Evolutionary conservation across 768 basidiomycete genomes (phyloP), one percentile per base, ranked within the genome.

Genomic region (Suillus discolor): DNA sequence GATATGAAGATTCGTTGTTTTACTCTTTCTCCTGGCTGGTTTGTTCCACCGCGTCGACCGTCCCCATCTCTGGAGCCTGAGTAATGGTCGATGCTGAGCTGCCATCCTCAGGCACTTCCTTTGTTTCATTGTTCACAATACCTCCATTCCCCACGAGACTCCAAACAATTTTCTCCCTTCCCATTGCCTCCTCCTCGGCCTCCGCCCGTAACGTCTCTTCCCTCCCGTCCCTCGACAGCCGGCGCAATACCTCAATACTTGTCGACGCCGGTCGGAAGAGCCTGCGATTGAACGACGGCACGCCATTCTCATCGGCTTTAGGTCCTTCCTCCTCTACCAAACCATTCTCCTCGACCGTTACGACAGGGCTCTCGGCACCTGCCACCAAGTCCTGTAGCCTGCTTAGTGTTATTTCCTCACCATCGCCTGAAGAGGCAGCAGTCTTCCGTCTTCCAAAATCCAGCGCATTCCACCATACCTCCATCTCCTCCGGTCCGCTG

Each of bases 161-260:
- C 73, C 75, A 79, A 25, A 85, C 82, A 66, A 85, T 74, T 72
- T 84, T 86, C 36, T 80, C 81, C 70, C 75, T 79, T 0, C 83
- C 85, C 54, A 72, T 77, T 38, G 83, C 78, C 66, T 75, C 69
- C 18, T 60, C 59, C 63, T 68, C 64, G 28, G 71, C 79, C 42
- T 73, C 73, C 62, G 80, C 65, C n/a, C 74, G 69, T 60, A 80
- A 71, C 4, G 80, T 80, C 54, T 85, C 78, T 55, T 74, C 67
- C 31, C 79, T 77, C 0, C 88, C 89, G 20, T 77, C 71, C 38
- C 79, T 73, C 8, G 89, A 83, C 34, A 89, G 68, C 62, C 70
- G 70, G 12, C 89, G 81, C 45, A 88, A 77, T 28, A 62, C 60
- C 66, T 76, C 69, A 59, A 89, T 80, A 9, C 45, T 65, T 15